These are phyloP conservation scores for Fremontodendron californicum DNA, from an alignment of 345 rosid species.

Conservation along the genomic window DNA sequence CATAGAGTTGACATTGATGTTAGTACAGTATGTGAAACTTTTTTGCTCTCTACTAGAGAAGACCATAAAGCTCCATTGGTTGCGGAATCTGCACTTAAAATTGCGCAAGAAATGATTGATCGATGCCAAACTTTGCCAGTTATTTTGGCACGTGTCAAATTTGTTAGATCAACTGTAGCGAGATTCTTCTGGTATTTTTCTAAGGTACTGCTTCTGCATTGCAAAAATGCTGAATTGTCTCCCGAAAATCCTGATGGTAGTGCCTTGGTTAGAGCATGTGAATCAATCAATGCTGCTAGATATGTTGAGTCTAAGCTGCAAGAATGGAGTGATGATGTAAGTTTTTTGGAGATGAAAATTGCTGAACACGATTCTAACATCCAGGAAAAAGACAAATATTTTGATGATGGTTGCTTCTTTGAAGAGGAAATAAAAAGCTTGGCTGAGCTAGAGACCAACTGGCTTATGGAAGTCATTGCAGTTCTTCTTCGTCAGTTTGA, in stretches of 20 bases:
- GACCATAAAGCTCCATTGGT: slow-evolving; percentile 61
- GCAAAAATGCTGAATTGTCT: slow-evolving; percentile 40
- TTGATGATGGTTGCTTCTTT: slow-evolving; percentile 43
- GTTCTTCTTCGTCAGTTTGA: slow-evolving; percentile 59
- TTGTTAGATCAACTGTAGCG: slow-evolving; percentile 56
- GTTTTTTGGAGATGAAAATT: slow-evolving; percentile 53
- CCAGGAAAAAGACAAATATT: slow-evolving; percentile 8
- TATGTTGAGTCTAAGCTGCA: slow-evolving; percentile 57
- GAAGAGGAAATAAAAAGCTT: slow-evolving; percentile 59
- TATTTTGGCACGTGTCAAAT: slow-evolving; percentile 37
- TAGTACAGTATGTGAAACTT: slow-evolving; percentile 31
- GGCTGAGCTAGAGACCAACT: slow-evolving; percentile 55
- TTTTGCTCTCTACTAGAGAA: slow-evolving; percentile 50
- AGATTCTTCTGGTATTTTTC: slow-evolving; percentile 66
- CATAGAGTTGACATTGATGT: slow-evolving; percentile 8
- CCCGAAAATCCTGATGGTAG: slow-evolving; percentile 29
- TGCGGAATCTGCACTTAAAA: slow-evolving; percentile 45
- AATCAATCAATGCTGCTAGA: slow-evolving; percentile 60
- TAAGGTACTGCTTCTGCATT: slow-evolving; percentile 44
- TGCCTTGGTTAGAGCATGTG: slow-evolving; percentile 44
- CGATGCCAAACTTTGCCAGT: slow-evolving; percentile 47
- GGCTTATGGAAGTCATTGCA: slow-evolving; percentile 62
- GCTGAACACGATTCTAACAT: slow-evolving; percentile 28
- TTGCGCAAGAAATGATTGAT: slow-evolving; percentile 53
- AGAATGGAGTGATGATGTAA: slow-evolving; percentile 76